phyloP scores from a whole-genome alignment of 129 eudicot species.

The Calendula officinalis region DNA sequence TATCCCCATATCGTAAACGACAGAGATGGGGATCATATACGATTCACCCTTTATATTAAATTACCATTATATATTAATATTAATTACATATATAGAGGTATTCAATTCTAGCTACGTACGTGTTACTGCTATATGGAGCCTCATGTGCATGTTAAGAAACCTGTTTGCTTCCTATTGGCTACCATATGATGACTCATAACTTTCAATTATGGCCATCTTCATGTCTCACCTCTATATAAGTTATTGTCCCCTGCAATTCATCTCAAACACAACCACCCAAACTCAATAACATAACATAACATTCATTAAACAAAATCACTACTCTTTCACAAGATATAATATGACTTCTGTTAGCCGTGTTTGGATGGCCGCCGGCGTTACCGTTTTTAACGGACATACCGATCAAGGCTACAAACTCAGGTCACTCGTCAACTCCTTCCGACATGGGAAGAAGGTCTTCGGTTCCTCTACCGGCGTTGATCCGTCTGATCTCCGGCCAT shows the following conservation, averaged over 20 bases:
- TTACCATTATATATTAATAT: too few species aligned
- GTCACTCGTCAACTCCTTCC: slow-evolving; percentile 36
- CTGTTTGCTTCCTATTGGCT: slow-evolving; percentile 8
- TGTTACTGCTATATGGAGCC: not conserved
- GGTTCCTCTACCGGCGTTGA: slow-evolving; percentile 12
- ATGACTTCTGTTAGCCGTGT: slow-evolving; percentile 39
- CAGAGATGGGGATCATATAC: too few species aligned
- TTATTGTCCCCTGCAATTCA: not conserved
- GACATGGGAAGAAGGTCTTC: slow-evolving; percentile 32
- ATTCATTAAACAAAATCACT: not conserved
- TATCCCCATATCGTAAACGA: too few species aligned
- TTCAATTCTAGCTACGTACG: too few species aligned
- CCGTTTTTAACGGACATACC: slow-evolving; percentile 35
- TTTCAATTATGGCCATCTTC: not conserved
- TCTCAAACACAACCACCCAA: not conserved
- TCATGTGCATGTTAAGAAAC: slow-evolving; percentile 8
- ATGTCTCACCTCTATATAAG: not conserved
- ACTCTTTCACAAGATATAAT: not conserved
- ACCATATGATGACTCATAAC: not conserved
- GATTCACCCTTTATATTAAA: too few species aligned
- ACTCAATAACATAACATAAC: not conserved
- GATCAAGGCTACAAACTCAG: slow-evolving; percentile 45
- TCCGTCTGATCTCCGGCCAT: slow-evolving; percentile 16
- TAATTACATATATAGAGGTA: too few species aligned
- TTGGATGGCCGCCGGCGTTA: slow-evolving; percentile 48